phyloP scores from a whole-genome alignment of 768 basidiomycete genomes.

The Leccinum barrowsii region DNA sequence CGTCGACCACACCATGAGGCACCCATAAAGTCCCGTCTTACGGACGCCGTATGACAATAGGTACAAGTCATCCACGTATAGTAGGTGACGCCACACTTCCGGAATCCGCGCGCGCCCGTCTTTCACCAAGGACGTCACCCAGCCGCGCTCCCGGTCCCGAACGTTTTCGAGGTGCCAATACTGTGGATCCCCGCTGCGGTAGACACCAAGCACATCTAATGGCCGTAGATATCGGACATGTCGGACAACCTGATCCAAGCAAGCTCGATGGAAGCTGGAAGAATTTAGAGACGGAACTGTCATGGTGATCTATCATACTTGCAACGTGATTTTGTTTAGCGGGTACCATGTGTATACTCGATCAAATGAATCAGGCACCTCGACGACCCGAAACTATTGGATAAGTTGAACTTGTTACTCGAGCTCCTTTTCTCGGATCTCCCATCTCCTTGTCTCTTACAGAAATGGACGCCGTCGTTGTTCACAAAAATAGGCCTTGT shows the following conservation, averaged over 20 bases:
- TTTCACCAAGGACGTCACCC: background rate
- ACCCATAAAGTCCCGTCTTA: no score
- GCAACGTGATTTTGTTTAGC: background rate
- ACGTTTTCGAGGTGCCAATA: constrained; percentile 7
- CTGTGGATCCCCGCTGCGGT: constrained; percentile 10
- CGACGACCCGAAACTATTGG: no score
- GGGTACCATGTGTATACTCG: background rate
- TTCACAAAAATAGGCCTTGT: background rate
- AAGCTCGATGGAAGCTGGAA: background rate
- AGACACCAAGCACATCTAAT: background rate
- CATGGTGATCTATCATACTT: background rate
- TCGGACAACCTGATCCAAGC: background rate
- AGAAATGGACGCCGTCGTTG: no score
- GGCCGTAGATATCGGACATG: background rate
- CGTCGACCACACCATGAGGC: no score
- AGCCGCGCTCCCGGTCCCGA: background rate
- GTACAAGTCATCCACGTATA: no score
- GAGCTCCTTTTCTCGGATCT: background rate
- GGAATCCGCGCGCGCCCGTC: constrained; percentile 1
- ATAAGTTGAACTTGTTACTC: background rate
- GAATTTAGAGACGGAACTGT: background rate
- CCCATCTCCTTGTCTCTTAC: no score
- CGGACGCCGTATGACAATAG: no score
- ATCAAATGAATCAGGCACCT: background rate
- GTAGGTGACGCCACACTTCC: constrained; percentile 4